Percentiles rank a stretch among this genome's conserved stretches.
Evolutionary conservation across 805 yeast species (phyloP).

Genomic region (Candida arabinofermentans): DNA sequence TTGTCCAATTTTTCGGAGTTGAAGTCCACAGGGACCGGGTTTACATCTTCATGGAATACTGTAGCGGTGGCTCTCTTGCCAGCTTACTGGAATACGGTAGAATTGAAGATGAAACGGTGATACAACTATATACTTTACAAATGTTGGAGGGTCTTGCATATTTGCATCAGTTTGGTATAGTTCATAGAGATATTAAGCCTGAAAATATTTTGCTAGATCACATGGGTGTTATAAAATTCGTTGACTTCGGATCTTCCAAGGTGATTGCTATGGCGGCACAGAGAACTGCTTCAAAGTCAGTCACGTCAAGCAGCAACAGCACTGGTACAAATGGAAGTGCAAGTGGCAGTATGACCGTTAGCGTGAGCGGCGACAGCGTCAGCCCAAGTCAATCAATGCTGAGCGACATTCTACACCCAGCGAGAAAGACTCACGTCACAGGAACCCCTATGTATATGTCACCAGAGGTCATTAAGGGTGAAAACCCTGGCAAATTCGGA

Average conservation of each 20-base stretch:
- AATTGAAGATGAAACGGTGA: constrained; percentile 90
- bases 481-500: constrained; percentile 54
- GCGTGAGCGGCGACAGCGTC: constrained; percentile 2
- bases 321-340: constrained; percentile 21
- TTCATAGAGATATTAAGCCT: constrained; percentile 96
- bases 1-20: constrained; percentile 94
- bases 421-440: constrained; percentile 42
- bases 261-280: constrained; percentile 64
- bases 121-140: constrained; percentile 85
- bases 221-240: constrained; percentile 90
- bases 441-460: constrained; percentile 99
- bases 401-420: constrained; percentile 18
- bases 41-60: constrained; percentile 94
- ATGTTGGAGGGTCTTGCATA: constrained; percentile 94
- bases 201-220: constrained; percentile 88
- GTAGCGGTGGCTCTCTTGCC: constrained; percentile 93
- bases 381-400: constrained; percentile 12
- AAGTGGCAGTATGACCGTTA: constrained; percentile 3
- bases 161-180: constrained; percentile 89
- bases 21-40: constrained; percentile 96
- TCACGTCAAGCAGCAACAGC: constrained; percentile 4
- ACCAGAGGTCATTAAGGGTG: constrained; percentile 90
- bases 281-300: constrained; percentile 12
- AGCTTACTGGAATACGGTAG: constrained; percentile 84
- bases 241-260: constrained; percentile 97